Evolutionary conservation across 768 basidiomycete genomes (phyloP), one percentile per base, ranked within the genome.

Genomic region (Thelephora aurantiotincta): DNA sequence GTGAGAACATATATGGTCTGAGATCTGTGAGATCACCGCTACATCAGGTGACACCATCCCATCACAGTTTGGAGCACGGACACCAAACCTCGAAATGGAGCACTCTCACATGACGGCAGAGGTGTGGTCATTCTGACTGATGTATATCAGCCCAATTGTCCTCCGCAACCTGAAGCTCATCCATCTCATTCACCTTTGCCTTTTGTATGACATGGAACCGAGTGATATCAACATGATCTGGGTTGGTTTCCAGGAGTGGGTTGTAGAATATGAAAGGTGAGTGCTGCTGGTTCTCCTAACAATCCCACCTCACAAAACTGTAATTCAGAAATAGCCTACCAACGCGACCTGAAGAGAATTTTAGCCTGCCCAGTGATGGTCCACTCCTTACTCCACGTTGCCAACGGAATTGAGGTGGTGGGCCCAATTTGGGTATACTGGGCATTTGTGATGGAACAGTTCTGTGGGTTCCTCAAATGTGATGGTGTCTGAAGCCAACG

Each of bases 1-100:
- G n/a, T n/a, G n/a, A n/a, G 12, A 41, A 9, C 47, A 51, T 0
- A 59, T 71, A 1, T 73, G 72, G 72, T 58, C 69, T n/a, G 63
- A 60, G 0, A 64, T 74, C 37, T 65, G 70, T 0, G 44, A 50
- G 2, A 68, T 56, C 9, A 53, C 48, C n/a, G 60, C 59, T 0
- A 36, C n/a, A 19, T 54, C 65, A 12, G 63, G 66, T 0, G 43
- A 49, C 3, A 65, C 63, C 0, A 70, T 71, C 34, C 71, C 71
- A 0, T 59, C 59, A 1, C 58, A 59, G 1, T 73, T 59, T 61
- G 65, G 65, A 11, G 50, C 57, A 18, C 57, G 58, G 2, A 54
- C 63, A 0, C 68, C 64, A 0, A 62, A 71, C 46, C 48, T 69
- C 37, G 55, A 55, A 1, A 54, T 47, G 16, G 63, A 66, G 36